Conservation (phyloP, 2,329 filamentous ascomycete species). For the Aspergillus sp. region DNA sequence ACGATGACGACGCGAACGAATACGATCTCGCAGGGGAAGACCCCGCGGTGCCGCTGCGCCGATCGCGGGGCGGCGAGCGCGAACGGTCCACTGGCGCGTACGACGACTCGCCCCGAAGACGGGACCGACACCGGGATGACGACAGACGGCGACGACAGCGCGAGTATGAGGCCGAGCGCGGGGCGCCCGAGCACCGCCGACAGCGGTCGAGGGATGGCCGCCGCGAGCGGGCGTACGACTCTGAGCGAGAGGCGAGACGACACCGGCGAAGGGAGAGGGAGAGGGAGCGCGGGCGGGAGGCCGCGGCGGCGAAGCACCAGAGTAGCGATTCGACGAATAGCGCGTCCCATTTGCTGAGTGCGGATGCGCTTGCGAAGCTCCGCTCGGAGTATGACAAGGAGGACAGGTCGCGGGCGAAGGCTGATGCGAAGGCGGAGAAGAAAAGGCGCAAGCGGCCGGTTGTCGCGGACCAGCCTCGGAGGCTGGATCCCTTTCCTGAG, state of each 20-base stretch:
- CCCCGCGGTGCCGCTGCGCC: slow-evolving; percentile 6
- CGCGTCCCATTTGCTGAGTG: slow-evolving; percentile 44
- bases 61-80: background rate
- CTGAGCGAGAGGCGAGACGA: slow-evolving; percentile 24
- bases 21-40: slow-evolving; percentile 16
- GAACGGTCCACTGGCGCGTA: slow-evolving; percentile 13
- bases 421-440: slow-evolving; percentile 22
- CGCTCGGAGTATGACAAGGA: slow-evolving; percentile 62
- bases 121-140: slow-evolving; percentile 32
- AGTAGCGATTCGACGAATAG: slow-evolving; percentile 45
- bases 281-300: slow-evolving; percentile 19
- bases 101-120: slow-evolving; percentile 36
- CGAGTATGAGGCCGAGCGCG: slow-evolving; percentile 25
- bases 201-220: slow-evolving; percentile 11
- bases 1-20: slow-evolving; percentile 16
- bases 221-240: slow-evolving; percentile 20
- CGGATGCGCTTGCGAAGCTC: slow-evolving; percentile 64
- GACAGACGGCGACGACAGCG: slow-evolving; percentile 30
- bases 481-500: slow-evolving; percentile 18
- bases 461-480: slow-evolving; percentile 20
- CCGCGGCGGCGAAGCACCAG: slow-evolving; percentile 34
- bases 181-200: slow-evolving; percentile 6
- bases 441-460: slow-evolving; percentile 26
- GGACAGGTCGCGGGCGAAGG: slow-evolving; percentile 42
- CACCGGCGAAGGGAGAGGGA: slow-evolving; percentile 23